Percentiles rank a stretch among this genome's conserved stretches.
These are phyloP conservation scores for Sporothrix schenckii DNA, from an alignment of 2,329 filamentous ascomycete species.

Conservation along the genomic window DNA sequence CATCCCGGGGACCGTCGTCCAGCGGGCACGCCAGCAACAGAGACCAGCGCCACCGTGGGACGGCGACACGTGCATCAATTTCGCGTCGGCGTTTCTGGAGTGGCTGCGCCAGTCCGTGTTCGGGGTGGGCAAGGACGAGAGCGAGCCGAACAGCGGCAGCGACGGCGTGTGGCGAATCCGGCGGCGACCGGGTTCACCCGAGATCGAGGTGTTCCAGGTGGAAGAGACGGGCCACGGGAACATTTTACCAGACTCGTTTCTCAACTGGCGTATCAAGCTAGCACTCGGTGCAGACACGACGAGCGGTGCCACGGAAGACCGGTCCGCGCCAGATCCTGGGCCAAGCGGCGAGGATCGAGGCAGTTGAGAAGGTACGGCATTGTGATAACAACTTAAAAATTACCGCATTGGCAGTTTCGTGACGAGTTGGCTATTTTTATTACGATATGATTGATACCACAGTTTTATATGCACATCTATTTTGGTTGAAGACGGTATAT, in stretches of 20 bases:
- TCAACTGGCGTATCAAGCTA: conserved; percentile 70
- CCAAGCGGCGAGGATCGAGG: not conserved
- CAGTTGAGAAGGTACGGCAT: not conserved
- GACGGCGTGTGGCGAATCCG: conserved; percentile 80
- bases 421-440: not conserved
- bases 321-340: not conserved
- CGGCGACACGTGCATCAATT: conserved; percentile 91
- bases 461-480: not conserved
- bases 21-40: conserved; percentile 16
- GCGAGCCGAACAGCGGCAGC: not conserved
- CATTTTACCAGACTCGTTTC: conserved; percentile 76
- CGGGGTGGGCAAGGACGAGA: conserved; percentile 36
- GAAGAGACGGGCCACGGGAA: conserved; percentile 74
- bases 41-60: conserved; percentile 64
- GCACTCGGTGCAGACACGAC: conserved; percentile 40
- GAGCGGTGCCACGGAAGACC: not conserved
- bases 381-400: too few species aligned
- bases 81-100: conserved; percentile 74
- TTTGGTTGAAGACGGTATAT: conserved; percentile 15
- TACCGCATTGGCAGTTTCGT: not conserved
- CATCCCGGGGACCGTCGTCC: conserved; percentile 68
- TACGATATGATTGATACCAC: not conserved
- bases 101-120: conserved; percentile 65
- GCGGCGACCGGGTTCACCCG: conserved; percentile 61
- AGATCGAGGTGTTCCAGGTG: conserved; percentile 73